Percentiles rank a stretch among this genome's conserved stretches.
These are phyloP conservation scores for Hymenoscyphus linearis DNA, from an alignment of 2,329 filamentous ascomycete species.

Conservation along the genomic window DNA sequence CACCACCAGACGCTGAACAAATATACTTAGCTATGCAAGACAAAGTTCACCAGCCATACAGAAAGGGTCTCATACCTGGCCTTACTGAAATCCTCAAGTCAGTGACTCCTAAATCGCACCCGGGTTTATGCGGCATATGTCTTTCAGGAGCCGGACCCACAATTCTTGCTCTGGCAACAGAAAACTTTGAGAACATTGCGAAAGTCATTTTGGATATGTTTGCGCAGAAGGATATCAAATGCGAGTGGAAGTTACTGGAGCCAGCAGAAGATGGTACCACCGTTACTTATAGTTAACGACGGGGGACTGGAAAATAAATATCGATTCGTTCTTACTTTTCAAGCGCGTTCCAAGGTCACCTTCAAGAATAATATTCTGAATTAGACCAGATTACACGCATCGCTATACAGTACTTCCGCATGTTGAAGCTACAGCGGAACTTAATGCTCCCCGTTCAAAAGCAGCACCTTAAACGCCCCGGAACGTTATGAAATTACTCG, in stretches of 20 bases:
- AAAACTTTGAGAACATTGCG: conserved; percentile 85
- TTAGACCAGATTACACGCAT: neutral
- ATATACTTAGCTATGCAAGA: conserved; percentile 99
- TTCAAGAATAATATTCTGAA: neutral
- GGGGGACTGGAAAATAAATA: neutral
- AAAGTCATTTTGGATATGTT: conserved; percentile 71
- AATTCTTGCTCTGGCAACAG: conserved; percentile 85
- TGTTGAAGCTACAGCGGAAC: neutral
- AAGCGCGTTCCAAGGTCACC: neutral
- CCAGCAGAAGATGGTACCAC: conserved; percentile 64
- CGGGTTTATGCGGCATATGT: conserved; percentile 88
- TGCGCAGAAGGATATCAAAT: conserved; percentile 66
- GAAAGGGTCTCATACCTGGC: conserved; percentile 84
- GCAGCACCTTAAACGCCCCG: conserved; percentile 7
- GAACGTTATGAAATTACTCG: conserved; percentile 3
- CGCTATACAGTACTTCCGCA: neutral
- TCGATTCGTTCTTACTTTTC: neutral
- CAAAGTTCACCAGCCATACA: conserved; percentile 95
- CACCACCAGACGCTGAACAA: conserved; percentile 83
- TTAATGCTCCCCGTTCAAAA: conserved; percentile 4
- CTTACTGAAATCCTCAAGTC: conserved; percentile 85
- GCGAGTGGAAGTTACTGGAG: conserved; percentile 82
- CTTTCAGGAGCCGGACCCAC: conserved; percentile 92
- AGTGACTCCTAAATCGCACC: conserved; percentile 81
- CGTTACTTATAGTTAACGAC: conserved; percentile 26